Evolutionary conservation across 148 eudicot species (phyloP).

Genomic region (Fallopia convolvulus): DNA sequence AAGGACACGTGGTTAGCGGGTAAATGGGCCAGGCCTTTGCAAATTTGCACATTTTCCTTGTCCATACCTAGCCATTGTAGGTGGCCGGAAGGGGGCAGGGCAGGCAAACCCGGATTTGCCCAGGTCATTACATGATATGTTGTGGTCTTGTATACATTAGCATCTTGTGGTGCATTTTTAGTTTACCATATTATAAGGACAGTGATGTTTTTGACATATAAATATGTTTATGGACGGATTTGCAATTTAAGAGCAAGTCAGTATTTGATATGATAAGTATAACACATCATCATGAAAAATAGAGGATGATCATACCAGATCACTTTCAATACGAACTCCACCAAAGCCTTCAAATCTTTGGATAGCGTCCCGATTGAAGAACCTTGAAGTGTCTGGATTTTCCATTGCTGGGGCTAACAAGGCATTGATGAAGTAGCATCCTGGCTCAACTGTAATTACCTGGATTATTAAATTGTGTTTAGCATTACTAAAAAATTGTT

Average conservation of each 20-base stretch:
- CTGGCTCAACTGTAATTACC: conserved; percentile 98
- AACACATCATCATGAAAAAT: background rate
- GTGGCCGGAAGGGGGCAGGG: no score
- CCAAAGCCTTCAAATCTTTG: conserved; percentile 75
- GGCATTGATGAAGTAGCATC: conserved; percentile 93
- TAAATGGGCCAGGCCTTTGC: no score
- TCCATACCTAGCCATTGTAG: no score
- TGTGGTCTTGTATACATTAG: background rate
- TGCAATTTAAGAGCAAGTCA: background rate
- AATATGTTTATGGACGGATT: background rate
- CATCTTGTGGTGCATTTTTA: background rate
- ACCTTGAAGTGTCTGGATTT: conserved; percentile 53
- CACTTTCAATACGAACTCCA: conserved; percentile 96
- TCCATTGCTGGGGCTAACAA: conserved; percentile 76
- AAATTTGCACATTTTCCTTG: no score
- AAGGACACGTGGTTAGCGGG: no score
- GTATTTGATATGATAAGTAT: background rate
- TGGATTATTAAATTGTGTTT: conserved; percentile 22
- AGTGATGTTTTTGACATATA: background rate
- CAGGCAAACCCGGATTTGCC: background rate
- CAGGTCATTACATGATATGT: background rate
- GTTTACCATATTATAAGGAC: background rate
- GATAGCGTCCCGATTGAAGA: conserved; percentile 52
- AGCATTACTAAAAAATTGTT: background rate
- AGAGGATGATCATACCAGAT: conserved; percentile 44